Percentiles rank a stretch among this genome's conserved stretches.
phyloP scores from a whole-genome alignment of 257 asterid species.

The Solanum verrucosum region DNA sequence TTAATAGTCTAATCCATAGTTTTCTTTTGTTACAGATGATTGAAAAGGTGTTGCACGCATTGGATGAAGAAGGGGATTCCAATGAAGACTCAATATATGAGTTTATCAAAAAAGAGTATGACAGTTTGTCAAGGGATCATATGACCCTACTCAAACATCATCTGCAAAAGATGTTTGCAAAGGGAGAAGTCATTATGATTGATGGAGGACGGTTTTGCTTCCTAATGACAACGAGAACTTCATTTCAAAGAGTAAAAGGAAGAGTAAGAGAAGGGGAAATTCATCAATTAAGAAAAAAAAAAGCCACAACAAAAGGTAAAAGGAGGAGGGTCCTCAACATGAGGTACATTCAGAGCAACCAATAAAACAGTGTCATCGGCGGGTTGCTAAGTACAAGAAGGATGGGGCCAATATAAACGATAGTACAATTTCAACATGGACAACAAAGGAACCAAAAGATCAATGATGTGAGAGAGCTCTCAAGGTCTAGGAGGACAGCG shows the following conservation, averaged over 20 bases:
- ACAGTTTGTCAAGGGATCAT: slow-evolving; percentile 10
- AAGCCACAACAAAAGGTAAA: background rate
- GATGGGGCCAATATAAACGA: background rate
- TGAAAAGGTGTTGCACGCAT: background rate
- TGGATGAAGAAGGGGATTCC: background rate
- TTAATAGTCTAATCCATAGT: no score
- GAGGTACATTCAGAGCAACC: background rate
- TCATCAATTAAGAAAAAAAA: no score
- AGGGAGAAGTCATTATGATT: background rate
- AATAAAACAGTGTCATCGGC: background rate
- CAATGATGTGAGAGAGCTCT: slow-evolving; percentile 3
- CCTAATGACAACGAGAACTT: background rate
- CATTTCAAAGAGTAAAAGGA: background rate
- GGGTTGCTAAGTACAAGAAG: background rate
- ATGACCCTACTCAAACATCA: no score
- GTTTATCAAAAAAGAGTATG: background rate
- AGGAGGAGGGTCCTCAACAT: background rate
- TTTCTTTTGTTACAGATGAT: background rate
- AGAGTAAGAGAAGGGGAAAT: background rate
- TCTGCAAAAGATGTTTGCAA: background rate
- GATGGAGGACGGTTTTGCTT: background rate
- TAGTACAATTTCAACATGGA: background rate
- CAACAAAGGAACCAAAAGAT: background rate
- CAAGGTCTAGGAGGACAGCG: background rate
- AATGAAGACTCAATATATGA: background rate